Percentiles rank a stretch among this genome's conserved stretches.
Conservation (phyloP, 345 rosid species). For the Hirschfeldia incana region DNA sequence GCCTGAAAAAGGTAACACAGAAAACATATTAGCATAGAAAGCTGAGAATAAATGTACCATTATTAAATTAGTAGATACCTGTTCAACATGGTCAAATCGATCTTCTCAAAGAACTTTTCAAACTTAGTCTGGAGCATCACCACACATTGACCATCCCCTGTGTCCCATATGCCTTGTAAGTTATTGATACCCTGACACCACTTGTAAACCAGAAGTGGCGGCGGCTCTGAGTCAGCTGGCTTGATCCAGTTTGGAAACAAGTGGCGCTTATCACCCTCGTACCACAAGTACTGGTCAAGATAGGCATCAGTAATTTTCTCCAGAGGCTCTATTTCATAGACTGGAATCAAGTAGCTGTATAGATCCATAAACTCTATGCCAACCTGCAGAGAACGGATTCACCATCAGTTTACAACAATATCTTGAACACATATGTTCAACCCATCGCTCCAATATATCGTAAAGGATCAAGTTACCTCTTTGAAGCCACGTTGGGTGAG, state of each 20-base stretch:
- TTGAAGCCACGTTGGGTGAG: constrained; percentile 99
- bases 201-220: constrained; percentile 95
- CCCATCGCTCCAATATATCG: constrained; percentile 1
- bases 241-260: constrained; percentile 99
- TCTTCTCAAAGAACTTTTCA: constrained; percentile 98
- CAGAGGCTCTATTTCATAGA: constrained; percentile 97
- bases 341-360: constrained; percentile 97
- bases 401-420: constrained; percentile 2
- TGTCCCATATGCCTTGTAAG: constrained; percentile 97
- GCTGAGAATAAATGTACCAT: constrained; percentile 17
- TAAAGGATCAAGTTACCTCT: constrained; percentile 57
- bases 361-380: constrained; percentile 99
- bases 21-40: constrained; percentile 20
- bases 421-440: not conserved
- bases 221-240: constrained; percentile 99
- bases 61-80: constrained; percentile 49
- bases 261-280: constrained; percentile 99
- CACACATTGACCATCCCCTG: constrained; percentile 99
- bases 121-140: constrained; percentile 99
- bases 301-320: constrained; percentile 99
- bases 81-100: constrained; percentile 97
- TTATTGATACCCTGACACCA: constrained; percentile 99
- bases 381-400: constrained; percentile 56
- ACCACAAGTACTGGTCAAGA: constrained; percentile 99
- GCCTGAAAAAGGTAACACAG: constrained; percentile 55